Percentiles rank a stretch among this genome's conserved stretches.
Evolutionary conservation across 2,329 filamentous ascomycete genomes (phyloP).

Genomic region (Emmonsiellopsis sp.): DNA sequence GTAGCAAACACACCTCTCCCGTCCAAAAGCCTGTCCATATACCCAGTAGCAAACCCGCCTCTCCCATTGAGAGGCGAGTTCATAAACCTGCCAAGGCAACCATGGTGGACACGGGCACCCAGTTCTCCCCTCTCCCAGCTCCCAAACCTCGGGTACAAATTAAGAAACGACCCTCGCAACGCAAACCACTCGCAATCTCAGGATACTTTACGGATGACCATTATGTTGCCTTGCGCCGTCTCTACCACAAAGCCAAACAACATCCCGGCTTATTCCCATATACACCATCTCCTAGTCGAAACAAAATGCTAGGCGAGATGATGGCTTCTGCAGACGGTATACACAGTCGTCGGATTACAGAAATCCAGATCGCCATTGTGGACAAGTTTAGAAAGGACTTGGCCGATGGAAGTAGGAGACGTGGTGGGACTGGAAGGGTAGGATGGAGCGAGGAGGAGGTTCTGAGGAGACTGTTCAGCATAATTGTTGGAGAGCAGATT

Average conservation of each 20-base stretch:
- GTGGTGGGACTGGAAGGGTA: conserved; percentile 28
- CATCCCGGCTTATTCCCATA: conserved; percentile 31
- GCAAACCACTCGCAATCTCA: conserved; percentile 23
- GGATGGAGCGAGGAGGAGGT: conserved; percentile 38
- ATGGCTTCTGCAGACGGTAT: conserved; percentile 34
- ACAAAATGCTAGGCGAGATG: conserved; percentile 33
- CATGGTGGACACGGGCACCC: background rate
- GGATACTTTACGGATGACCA: conserved; percentile 36
- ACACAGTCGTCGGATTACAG: conserved; percentile 32
- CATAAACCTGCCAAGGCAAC: background rate
- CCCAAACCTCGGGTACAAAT: background rate
- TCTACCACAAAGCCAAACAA: conserved; percentile 31
- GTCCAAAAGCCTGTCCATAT: background rate
- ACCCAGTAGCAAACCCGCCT: too few relatives aligned
- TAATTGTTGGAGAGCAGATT: conserved; percentile 40
- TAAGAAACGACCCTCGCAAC: background rate
- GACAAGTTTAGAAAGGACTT: conserved; percentile 32
- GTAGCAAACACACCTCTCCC: background rate
- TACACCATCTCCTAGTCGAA: conserved; percentile 24
- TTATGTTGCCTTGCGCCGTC: conserved; percentile 28
- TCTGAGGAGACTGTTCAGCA: conserved; percentile 35
- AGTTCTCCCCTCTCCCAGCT: background rate
- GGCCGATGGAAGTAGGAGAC: conserved; percentile 23
- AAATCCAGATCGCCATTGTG: conserved; percentile 34
- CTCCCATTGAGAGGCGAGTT: background rate